A percentile compares a stretch with the other conserved stretches of the same genome.
These are phyloP conservation scores for Yarrowia hollandica DNA, from an alignment of 805 yeast species.

Conservation along the genomic window DNA sequence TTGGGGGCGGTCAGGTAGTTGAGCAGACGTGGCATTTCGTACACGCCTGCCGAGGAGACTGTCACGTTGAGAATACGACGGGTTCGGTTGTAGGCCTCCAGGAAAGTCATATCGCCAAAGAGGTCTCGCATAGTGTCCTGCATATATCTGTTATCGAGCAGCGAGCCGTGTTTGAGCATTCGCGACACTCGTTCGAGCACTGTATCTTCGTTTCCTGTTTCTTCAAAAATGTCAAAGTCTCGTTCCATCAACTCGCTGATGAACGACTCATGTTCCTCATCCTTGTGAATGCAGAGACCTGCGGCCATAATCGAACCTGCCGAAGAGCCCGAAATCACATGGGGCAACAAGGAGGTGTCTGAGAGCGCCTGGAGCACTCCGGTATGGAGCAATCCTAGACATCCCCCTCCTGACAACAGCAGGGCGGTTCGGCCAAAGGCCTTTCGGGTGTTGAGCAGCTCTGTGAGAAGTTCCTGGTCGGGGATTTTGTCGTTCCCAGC, in stretches of 20 bases:
- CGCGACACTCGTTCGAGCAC: constrained; percentile 53
- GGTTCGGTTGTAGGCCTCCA: constrained; percentile 92
- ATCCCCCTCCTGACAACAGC: constrained; percentile 94
- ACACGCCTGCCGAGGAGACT: constrained; percentile 85
- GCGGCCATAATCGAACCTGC: constrained; percentile 96
- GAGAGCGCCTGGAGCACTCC: constrained; percentile 83
- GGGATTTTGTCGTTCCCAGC: constrained; percentile 46
- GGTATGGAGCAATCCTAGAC: constrained; percentile 87
- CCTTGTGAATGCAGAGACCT: constrained; percentile 75
- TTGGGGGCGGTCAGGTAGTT: constrained; percentile 95
- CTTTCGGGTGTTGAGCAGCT: constrained; percentile 82
- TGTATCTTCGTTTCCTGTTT: constrained; percentile 54
- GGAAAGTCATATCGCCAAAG: constrained; percentile 86
- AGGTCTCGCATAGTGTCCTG: constrained; percentile 72
- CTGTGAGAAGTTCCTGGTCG: constrained; percentile 68
- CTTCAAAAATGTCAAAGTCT: constrained; percentile 61
- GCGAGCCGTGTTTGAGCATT: constrained; percentile 81
- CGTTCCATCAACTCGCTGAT: constrained; percentile 51
- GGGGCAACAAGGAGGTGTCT: constrained; percentile 74
- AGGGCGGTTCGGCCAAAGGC: constrained; percentile 93
- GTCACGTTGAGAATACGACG: constrained; percentile 92
- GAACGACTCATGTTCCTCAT: constrained; percentile 52
- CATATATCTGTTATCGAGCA: constrained; percentile 77
- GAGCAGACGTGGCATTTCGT: constrained; percentile 85
- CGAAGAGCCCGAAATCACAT: constrained; percentile 88